These are phyloP conservation scores for Panicum miliaceum DNA, from an alignment of 176 grass and related monocot species.

Conservation along the genomic window DNA sequence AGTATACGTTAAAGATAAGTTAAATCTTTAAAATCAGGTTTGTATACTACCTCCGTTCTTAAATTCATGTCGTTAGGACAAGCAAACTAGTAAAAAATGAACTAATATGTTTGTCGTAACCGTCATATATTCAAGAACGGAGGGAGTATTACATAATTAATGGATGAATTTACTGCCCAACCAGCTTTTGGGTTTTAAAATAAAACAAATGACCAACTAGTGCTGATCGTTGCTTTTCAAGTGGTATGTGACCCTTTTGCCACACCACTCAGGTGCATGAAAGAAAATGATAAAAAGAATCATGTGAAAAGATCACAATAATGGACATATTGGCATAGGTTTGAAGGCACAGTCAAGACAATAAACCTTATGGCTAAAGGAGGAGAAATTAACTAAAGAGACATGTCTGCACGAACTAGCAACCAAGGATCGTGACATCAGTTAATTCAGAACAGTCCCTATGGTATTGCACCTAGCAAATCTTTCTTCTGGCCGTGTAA, in stretches of 20 bases:
- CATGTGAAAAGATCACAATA: not conserved
- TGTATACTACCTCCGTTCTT: too few species aligned
- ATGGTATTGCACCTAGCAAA: not conserved
- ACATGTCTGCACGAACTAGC: not conserved
- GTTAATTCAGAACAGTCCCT: constrained; percentile 20
- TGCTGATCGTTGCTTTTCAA: not conserved
- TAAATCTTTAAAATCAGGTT: constrained; percentile 1
- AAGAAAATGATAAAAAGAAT: constrained; percentile 3
- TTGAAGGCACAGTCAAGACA: constrained; percentile 16
- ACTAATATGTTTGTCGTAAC: too few species aligned
- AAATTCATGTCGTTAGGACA: too few species aligned
- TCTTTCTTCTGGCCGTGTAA: not conserved
- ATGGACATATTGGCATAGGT: not conserved
- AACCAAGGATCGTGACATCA: not conserved
- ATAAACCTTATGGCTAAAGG: constrained; percentile 11
- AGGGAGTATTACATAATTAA: not conserved
- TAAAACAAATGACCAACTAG: constrained; percentile 11
- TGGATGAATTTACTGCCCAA: not conserved
- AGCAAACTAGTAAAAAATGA: too few species aligned
- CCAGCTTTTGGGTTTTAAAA: constrained; percentile 25
- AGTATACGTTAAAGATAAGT: constrained; percentile 10
- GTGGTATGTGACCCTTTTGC: constrained; percentile 1
- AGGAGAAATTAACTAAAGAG: constrained; percentile 16
- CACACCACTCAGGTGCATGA: not conserved
- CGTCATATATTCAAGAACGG: too few species aligned